phyloP scores from a whole-genome alignment of 116 monocot species.

The Trichopus zeylanicus region DNA sequence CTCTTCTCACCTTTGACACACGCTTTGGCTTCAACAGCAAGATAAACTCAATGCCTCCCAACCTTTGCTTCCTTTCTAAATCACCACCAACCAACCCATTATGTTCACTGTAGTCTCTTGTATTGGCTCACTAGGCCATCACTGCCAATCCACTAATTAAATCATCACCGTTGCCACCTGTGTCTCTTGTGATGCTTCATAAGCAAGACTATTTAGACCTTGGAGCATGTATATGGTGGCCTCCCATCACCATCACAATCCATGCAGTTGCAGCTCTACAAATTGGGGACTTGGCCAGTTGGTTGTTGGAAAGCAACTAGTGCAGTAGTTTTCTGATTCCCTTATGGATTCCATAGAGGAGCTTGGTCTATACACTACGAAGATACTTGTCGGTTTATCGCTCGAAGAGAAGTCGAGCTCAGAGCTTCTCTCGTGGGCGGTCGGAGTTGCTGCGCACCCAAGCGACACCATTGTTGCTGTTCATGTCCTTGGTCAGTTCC shows the following conservation, averaged over 20 bases:
- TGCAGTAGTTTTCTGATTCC: not conserved
- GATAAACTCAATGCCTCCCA: conserved; percentile 25
- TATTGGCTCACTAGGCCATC: not conserved
- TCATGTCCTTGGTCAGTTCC: conserved; percentile 42
- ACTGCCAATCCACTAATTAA: not conserved
- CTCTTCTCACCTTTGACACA: conserved; percentile 14
- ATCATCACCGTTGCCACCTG: no score
- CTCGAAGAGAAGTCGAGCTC: conserved; percentile 17
- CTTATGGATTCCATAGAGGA: conserved; percentile 37
- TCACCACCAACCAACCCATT: conserved; percentile 53
- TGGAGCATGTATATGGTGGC: conserved; percentile 6
- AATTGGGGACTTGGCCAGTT: conserved; percentile 7
- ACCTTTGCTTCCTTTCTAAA: conserved; percentile 70
- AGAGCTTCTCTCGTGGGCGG: conserved; percentile 59
- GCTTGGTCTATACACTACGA: conserved; percentile 10
- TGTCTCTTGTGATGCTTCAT: conserved; percentile 29
- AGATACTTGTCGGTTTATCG: conserved; percentile 45
- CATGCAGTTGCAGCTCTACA: conserved; percentile 16
- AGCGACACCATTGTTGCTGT: conserved; percentile 47
- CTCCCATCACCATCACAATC: conserved; percentile 7
- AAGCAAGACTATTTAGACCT: conserved; percentile 20
- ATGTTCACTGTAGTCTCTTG: conserved; percentile 10
- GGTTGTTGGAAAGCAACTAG: conserved; percentile 5
- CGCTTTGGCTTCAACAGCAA: conserved; percentile 39
- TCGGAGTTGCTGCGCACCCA: conserved; percentile 17